Evolutionary conservation across 805 yeast species (phyloP), one percentile per base, ranked within the genome.

Genomic region (Candida parachauliodes): DNA sequence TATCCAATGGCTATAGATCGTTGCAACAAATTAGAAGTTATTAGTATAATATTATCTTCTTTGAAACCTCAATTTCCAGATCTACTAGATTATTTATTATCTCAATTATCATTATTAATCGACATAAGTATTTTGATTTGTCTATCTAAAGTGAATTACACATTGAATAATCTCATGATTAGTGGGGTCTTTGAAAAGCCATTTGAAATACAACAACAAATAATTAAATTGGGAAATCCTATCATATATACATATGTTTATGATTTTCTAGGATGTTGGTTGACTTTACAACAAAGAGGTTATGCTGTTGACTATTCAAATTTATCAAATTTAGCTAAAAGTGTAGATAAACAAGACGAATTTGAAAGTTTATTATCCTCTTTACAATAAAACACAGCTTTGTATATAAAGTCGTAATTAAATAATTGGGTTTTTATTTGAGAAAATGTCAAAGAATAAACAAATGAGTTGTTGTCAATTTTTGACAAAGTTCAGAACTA

Each of bases 301-400:
- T 7, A 29, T 20, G 16, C 10, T 8, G 19, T 29, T 20, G 32
- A 29, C 12, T 29, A 29, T 20, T 8, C 24, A 5, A 29, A 29
- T 20, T 29, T 29, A 28, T 22, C 5, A n/a, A 31, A 31, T 7
- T 12, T 20, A 31, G 16, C 34, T 11, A 28, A 7, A 21, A 18
- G 31, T 8, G 5, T 12, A n/a, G 34, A 29, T 8, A 18, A 28
- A 20, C 21, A 28, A 11, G 32, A 20, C 5, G 23, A 28, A 28
- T 24, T 24, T 12, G 12, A 26, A 15, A 26, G 11, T 11, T 22
- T 21, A 14, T 16, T 26, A 27, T 17, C 32, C 9, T 15, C 58
- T 63, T 50, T 67, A 71, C 44, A 67, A 60, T 2, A 68, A 60
- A n/a, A n/a, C n/a, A n/a, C n/a, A n/a, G n/a, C n/a, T n/a, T n/a